A percentile compares a stretch with the other conserved stretches of the same genome.
Conservation (phyloP, 106 monocot genomes). For the Allium cepa region DNA sequence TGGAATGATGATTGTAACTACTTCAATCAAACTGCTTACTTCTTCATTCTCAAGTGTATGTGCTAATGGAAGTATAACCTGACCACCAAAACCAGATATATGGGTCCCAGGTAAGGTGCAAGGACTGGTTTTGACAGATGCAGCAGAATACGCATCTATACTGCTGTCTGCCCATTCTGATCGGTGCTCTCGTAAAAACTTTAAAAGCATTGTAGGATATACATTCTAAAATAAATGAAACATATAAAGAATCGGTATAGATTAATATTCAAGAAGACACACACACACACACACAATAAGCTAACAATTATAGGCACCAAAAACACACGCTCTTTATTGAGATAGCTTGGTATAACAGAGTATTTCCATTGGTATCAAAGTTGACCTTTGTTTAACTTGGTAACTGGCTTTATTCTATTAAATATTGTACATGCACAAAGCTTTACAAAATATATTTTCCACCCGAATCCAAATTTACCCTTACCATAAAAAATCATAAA, state of each 20-base stretch:
- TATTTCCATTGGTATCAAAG: too few species aligned
- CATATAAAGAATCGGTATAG: background rate
- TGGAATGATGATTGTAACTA: too few species aligned
- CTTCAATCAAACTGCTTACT: slow-evolving; percentile 16
- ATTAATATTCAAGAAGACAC: background rate
- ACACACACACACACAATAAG: background rate
- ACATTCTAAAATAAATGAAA: slow-evolving; percentile 30
- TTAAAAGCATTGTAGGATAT: slow-evolving; percentile 48
- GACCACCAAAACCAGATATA: slow-evolving; percentile 30
- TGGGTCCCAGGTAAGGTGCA: slow-evolving; percentile 31
- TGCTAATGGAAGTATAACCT: slow-evolving; percentile 63
- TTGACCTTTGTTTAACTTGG: too few species aligned
- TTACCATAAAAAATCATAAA: too few species aligned
- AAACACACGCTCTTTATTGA: too few species aligned
- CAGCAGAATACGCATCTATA: slow-evolving; percentile 53
- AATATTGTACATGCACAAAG: too few species aligned
- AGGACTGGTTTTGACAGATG: slow-evolving; percentile 30
- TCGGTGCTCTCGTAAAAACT: slow-evolving; percentile 57
- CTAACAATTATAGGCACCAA: too few species aligned
- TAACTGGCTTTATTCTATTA: too few species aligned
- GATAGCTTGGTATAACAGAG: too few species aligned
- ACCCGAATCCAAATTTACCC: too few species aligned
- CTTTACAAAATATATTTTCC: too few species aligned
- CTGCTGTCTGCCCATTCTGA: slow-evolving; percentile 72
- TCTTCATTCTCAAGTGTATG: slow-evolving; percentile 64